Base-by-base conservation (phyloP, 1,139 yeast genomes). In the Zygoascus sp. region DNA sequence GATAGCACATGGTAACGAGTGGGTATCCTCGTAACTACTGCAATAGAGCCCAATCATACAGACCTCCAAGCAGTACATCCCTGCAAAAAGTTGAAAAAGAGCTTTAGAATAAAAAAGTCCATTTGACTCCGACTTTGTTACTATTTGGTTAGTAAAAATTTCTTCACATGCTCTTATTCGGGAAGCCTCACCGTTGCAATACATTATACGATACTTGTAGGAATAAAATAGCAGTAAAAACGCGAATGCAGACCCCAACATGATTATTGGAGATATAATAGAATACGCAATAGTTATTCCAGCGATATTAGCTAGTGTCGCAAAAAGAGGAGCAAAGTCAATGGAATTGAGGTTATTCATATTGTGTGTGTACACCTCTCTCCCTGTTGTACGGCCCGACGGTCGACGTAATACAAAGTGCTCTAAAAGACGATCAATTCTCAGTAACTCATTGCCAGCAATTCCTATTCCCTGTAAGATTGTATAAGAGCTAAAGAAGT, bases 241-340 rank as follows among this genome's bases (percentile, higher is more conserved):
- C 2, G 88, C 73, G 49, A 83, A 62, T 5, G 79, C 67, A 32
- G 86, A 73, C 54, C 84, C 79, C 0, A 85, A 62, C 3, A 85
- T 70, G 2, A 89, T 83, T 48, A 87, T 57, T 1, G 97, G 97
- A 0, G 95, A 81, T 7, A 89, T 77, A 4, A 87, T 77, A 5
- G 88, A 76, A 58, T 86, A 88, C 0, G 85, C 80, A 27, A 89
- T 65, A 0, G 92, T 87, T 50, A 89, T 86, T 7, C 87, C 77
- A 0, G 83, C 90, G 55, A 85, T 74, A 4, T 85, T 81, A 9
- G 39, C 40, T 11, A 42, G 30, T 19, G 39, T 42, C 1, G 96
- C 80, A 54, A 82, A 82, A 0, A 80, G 73, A 0, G 96, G 90
- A 58, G 83, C 88, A 0, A 77, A 65, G 0, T 90, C 74, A 0